phyloP scores from a whole-genome alignment of 257 asterid species.

The Galeopsis tetrahit region DNA sequence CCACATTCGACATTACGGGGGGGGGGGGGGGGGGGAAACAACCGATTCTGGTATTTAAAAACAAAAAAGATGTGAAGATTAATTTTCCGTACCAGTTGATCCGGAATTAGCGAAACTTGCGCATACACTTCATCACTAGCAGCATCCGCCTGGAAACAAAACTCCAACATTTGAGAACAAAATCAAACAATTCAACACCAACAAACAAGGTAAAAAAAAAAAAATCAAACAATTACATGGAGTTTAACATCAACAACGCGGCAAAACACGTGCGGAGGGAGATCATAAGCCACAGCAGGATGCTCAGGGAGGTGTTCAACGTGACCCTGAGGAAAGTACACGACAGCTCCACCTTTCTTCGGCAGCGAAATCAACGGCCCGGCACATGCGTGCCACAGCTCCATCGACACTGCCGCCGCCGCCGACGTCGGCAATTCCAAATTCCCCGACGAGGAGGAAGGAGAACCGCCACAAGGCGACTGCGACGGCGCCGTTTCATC shows the following conservation, averaged over 20 bases:
- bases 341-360: slow-evolving; percentile 79
- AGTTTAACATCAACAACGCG: slow-evolving; percentile 94
- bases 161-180: slow-evolving; percentile 9
- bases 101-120: slow-evolving; percentile 79
- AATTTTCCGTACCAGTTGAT: slow-evolving; percentile 62
- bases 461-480: slow-evolving; percentile 42
- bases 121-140: slow-evolving; percentile 90
- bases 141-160: slow-evolving; percentile 70
- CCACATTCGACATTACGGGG: slow-evolving; percentile 21
- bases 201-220: background rate
- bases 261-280: slow-evolving; percentile 87
- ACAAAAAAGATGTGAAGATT: slow-evolving; percentile 25
- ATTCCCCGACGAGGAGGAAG: slow-evolving; percentile 42
- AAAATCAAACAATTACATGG: slow-evolving; percentile 52
- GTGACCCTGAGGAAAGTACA: slow-evolving; percentile 96
- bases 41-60: background rate
- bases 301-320: slow-evolving; percentile 69
- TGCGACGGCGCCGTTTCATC: slow-evolving; percentile 53
- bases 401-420: slow-evolving; percentile 74
- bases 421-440: slow-evolving; percentile 38
- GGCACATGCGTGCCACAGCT: slow-evolving; percentile 99
- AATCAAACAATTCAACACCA: slow-evolving; percentile 17
- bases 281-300: slow-evolving; percentile 53
- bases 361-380: slow-evolving; percentile 97
- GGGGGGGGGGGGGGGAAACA: slow-evolving; percentile 17